These are phyloP conservation scores for Kwoniella shandongensis DNA, from an alignment of 768 basidiomycete genomes.

Conservation along the genomic window DNA sequence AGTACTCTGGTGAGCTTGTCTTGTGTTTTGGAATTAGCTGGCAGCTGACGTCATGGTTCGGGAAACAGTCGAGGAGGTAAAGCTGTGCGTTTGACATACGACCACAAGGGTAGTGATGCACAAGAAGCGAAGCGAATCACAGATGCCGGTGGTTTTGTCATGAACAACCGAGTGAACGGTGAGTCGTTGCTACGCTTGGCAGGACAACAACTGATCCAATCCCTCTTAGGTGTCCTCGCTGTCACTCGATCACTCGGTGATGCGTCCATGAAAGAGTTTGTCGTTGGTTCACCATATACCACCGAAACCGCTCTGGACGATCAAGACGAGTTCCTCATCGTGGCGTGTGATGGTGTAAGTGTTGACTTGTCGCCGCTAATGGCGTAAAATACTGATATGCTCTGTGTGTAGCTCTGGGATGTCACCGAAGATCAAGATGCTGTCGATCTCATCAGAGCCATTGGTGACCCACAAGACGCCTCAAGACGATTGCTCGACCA, in stretches of 20 bases:
- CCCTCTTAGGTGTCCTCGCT: constrained; percentile 66
- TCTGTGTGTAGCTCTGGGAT: constrained; percentile 78
- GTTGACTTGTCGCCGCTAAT: constrained; percentile 5
- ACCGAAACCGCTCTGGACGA: constrained; percentile 92
- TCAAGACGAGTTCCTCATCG: constrained; percentile 88
- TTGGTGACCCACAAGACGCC: constrained; percentile 77
- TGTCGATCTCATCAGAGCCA: constrained; percentile 71
- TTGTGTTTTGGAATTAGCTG: neutral
- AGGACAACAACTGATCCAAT: neutral
- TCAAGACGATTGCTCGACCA: constrained; percentile 72
- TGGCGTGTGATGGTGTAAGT: constrained; percentile 96
- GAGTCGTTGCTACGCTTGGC: constrained; percentile 24
- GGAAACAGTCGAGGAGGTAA: constrained; percentile 67
- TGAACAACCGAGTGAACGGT: constrained; percentile 98
- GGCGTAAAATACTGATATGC: constrained; percentile 1
- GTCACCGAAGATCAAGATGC: constrained; percentile 87
- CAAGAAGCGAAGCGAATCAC: constrained; percentile 97
- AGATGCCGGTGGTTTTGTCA: constrained; percentile 96
- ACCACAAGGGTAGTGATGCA: constrained; percentile 96
- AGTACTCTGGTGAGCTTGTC: constrained; percentile 66
- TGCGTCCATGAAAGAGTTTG: constrained; percentile 98
- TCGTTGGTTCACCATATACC: constrained; percentile 95
- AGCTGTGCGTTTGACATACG: constrained; percentile 91
- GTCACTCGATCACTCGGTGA: constrained; percentile 96
- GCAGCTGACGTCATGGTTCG: no score